These are phyloP conservation scores for Syzygium grande DNA, from an alignment of 345 rosid genomes.

Conservation along the genomic window DNA sequence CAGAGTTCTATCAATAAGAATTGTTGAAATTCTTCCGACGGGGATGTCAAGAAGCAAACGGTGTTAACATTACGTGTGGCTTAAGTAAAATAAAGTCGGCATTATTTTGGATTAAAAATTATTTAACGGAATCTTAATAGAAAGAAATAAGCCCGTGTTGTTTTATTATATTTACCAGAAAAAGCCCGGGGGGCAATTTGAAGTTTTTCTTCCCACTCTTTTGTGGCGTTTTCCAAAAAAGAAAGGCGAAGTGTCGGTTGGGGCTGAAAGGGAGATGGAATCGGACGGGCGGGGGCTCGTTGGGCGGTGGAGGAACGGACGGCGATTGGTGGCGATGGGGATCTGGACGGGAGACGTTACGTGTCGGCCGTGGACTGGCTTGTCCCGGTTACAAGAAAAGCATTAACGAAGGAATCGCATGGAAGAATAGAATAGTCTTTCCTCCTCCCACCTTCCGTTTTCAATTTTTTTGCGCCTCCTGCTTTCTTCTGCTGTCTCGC, in stretches of 20 bases:
- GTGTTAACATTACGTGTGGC: too few relatives aligned
- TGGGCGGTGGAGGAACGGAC: background rate
- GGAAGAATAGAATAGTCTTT: background rate
- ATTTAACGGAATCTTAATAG: too few relatives aligned
- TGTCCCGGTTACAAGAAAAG: background rate
- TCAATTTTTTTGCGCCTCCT: background rate
- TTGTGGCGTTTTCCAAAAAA: background rate
- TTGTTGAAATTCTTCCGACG: too few relatives aligned
- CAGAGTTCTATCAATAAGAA: too few relatives aligned
- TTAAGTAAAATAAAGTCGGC: too few relatives aligned
- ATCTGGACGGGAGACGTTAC: background rate
- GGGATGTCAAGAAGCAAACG: too few relatives aligned
- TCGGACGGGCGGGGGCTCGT: background rate
- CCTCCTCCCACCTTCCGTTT: background rate
- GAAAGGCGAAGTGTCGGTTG: background rate
- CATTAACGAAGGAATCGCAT: background rate
- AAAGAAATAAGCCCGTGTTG: too few relatives aligned
- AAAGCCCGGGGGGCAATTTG: too few relatives aligned
- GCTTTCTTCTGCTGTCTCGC: background rate
- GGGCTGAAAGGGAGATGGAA: background rate
- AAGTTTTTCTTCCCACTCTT: too few relatives aligned
- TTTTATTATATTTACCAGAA: too few relatives aligned
- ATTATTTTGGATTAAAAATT: too few relatives aligned
- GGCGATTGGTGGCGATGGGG: background rate
- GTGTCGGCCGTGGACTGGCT: background rate